Base-by-base conservation (phyloP, 495 filamentous ascomycete genomes). In the Umbilicaria muhlenbergii region DNA sequence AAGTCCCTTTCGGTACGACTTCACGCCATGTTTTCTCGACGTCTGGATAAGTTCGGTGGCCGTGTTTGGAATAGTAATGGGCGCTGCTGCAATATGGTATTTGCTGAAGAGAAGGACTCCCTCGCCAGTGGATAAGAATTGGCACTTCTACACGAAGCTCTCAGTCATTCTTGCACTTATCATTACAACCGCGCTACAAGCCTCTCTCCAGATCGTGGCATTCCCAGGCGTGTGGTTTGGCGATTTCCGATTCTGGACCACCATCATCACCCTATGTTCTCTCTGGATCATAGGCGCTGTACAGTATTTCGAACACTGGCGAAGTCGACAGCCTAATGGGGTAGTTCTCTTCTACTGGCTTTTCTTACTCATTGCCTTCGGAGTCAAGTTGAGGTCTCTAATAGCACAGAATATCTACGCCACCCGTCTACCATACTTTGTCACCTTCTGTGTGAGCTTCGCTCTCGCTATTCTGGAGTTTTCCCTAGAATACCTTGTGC, bases 331-430 rank as follows among this genome's bases (percentile, higher is more conserved):
- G 56, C 79, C 92, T 18, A 94, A 94, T 58, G 89, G 86, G 5
- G 83, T 94, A 16, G 87, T 92, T 14, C 67, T 99, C 36, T 88
- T 95, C 61, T 99, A 91, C 70, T 99, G 92, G 92, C 69, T 94
- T 7, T 79, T 94, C 52, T 77, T 94, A 42, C 66, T 89, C 46
- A 81, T 93, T 56, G 75, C 75, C 11, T 80, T 80, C 52, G 75
- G 70, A 15, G 72, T 99, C 54, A 95, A 95, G 65, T 68, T 95
- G 39, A 84, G 86, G 40, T 94, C 91, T 3, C 70, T 94, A 39
- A 70, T 95, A 44, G 74, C 82, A 14, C 83, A 88, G 50, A 66
- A 83, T 50, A 61, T 81, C 33, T 82, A 84, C 54, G 51, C 67
- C 15, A 63, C 63, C 38, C 73, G 71, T 44, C 59, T 83, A 18